Conservation (phyloP, 192 early-diverging fungal genomes). For the Rhizophlyctis rosea region DNA sequence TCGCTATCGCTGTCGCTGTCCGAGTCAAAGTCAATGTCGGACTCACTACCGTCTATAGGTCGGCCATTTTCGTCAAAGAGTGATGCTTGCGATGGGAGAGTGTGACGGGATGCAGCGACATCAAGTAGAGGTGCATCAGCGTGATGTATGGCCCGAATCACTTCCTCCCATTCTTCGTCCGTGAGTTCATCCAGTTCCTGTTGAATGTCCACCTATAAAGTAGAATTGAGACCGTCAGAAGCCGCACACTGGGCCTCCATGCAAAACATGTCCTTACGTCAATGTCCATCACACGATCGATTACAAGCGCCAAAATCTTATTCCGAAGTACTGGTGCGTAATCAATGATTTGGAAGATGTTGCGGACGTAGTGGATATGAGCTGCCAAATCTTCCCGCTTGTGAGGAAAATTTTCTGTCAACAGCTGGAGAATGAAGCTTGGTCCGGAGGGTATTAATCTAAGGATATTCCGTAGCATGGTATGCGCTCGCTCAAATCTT, state of each 20-base stretch:
- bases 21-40: slow-evolving; percentile 47
- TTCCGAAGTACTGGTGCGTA: slow-evolving; percentile 73
- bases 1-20: slow-evolving; percentile 41
- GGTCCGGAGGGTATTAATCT: slow-evolving; percentile 68
- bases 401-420: slow-evolving; percentile 72
- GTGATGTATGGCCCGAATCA: slow-evolving; percentile 45
- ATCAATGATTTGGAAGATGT: slow-evolving; percentile 67
- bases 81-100: not conserved
- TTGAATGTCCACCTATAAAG: slow-evolving; percentile 78
- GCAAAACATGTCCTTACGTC: slow-evolving; percentile 56
- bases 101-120: no score
- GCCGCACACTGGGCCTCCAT: not conserved
- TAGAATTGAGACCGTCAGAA: not conserved
- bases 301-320: slow-evolving; percentile 67
- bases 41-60: slow-evolving; percentile 10
- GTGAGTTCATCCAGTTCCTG: slow-evolving; percentile 83
- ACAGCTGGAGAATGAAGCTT: slow-evolving; percentile 56
- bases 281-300: slow-evolving; percentile 84
- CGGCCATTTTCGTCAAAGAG: not conserved
- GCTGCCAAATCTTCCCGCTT: slow-evolving; percentile 56
- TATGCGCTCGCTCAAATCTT: slow-evolving; percentile 60
- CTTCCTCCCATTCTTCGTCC: slow-evolving; percentile 47
- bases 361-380: slow-evolving; percentile 70
- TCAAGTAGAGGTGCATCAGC: slow-evolving; percentile 45
- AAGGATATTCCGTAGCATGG: slow-evolving; percentile 58